phyloP scores from a whole-genome alignment of 1,284 basidiomycete genomes.

The Exsudoporus floridanus region DNA sequence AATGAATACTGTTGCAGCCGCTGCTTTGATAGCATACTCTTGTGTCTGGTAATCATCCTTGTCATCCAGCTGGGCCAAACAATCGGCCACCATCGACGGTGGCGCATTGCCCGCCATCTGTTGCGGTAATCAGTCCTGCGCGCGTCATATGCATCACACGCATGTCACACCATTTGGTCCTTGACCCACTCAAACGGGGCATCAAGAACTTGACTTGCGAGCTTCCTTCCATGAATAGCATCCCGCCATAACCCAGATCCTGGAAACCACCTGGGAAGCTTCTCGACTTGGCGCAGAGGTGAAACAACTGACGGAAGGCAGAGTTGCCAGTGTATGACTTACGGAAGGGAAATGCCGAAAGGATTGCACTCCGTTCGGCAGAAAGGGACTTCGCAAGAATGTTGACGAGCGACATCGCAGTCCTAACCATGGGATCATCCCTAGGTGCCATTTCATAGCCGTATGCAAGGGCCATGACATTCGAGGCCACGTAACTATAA shows the following conservation, averaged over 20 bases:
- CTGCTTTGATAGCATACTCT: slow-evolving; percentile 26
- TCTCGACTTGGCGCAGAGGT: slow-evolving; percentile 34
- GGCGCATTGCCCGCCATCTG: slow-evolving; percentile 20
- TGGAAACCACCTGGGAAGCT: slow-evolving; percentile 44
- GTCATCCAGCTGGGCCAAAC: slow-evolving; percentile 15
- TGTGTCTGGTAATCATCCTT: slow-evolving; percentile 14
- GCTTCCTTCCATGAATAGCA: slow-evolving; percentile 17
- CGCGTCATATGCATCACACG: not conserved
- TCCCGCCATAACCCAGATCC: slow-evolving; percentile 39
- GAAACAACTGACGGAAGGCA: not conserved
- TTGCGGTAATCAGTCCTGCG: not conserved
- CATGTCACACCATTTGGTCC: slow-evolving; percentile 17
- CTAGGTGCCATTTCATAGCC: slow-evolving; percentile 18
- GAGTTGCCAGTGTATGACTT: slow-evolving; percentile 8
- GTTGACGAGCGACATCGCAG: slow-evolving; percentile 16
- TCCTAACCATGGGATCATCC: slow-evolving; percentile 26
- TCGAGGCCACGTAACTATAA: slow-evolving; percentile 26
- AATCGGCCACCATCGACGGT: slow-evolving; percentile 29
- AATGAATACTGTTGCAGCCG: slow-evolving; percentile 25
- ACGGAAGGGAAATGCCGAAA: slow-evolving; percentile 28
- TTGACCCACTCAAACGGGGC: slow-evolving; percentile 28
- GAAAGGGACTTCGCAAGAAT: slow-evolving; percentile 23
- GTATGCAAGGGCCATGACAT: slow-evolving; percentile 26
- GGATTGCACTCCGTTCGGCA: slow-evolving; percentile 17
- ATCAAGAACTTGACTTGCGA: slow-evolving; percentile 21